These are phyloP conservation scores for Fomitopsis pulvina DNA, from an alignment of 768 basidiomycete genomes.

Conservation along the genomic window DNA sequence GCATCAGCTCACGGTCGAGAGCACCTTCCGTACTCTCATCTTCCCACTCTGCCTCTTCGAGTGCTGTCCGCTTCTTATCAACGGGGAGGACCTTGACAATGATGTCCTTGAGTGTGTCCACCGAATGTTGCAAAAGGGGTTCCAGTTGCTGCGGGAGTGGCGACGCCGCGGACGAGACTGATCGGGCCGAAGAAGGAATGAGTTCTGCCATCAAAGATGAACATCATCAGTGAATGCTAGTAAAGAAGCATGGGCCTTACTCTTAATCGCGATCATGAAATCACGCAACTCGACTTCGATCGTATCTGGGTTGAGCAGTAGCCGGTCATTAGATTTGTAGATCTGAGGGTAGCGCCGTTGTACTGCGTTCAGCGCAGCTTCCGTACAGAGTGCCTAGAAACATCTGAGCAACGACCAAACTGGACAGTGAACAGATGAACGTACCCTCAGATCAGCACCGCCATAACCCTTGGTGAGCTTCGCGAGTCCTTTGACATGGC, in stretches of 20 bases:
- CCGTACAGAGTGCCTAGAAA: constrained; percentile 86
- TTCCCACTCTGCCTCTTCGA: constrained; percentile 96
- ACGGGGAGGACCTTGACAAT: constrained; percentile 75
- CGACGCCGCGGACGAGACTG: constrained; percentile 78
- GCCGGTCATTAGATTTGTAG: constrained; percentile 83
- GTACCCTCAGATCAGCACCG: constrained; percentile 90
- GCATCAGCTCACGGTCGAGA: constrained; percentile 79
- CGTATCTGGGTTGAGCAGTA: constrained; percentile 78
- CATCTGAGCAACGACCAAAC: no score
- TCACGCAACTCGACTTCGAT: constrained; percentile 83
- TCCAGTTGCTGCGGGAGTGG: constrained; percentile 81
- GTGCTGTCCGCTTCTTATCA: constrained; percentile 71
- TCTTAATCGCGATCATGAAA: constrained; percentile 96
- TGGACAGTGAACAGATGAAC: neutral
- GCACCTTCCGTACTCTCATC: constrained; percentile 78
- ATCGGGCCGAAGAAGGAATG: constrained; percentile 91
- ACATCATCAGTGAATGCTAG: neutral
- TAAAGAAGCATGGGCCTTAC: constrained; percentile 43
- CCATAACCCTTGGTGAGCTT: constrained; percentile 95
- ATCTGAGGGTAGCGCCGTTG: constrained; percentile 96
- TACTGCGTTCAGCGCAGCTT: constrained; percentile 93
- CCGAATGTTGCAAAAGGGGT: constrained; percentile 61
- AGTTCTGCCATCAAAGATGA: constrained; percentile 49
- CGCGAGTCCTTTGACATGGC: constrained; percentile 60
- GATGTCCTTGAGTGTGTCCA: constrained; percentile 66